Base-by-base conservation (phyloP, 208 protist genomes). In the Naegleria lovaniensis region DNA sequence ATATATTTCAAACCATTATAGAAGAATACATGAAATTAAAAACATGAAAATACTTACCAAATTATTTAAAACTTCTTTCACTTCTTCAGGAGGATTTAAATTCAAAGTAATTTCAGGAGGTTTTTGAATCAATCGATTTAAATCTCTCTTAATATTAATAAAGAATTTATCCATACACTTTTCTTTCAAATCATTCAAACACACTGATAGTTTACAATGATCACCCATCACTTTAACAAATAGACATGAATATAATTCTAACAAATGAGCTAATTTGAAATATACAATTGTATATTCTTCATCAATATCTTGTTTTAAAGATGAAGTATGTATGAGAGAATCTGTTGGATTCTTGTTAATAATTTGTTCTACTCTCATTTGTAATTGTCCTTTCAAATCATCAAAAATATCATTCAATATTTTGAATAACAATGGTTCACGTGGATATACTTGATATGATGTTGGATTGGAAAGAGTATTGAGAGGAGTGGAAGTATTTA, bases 331-430 rank as follows among this genome's bases (percentile, higher is more conserved):
- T 48, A 48, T 48, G 43, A 48, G 43, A 48, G 43, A 48, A 48
- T 48, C 43, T 48, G 43, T 48, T 48, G 1, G 43, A 48, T 48
- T 48, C 43, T 48, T 48, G 43, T 48, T 48, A 48, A 85, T 22
- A 41, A 85, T 40, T 41, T 85, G 83, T 25, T 40, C 36, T 4
- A 85, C 38, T 41, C 38, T 41, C 19, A 40, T 36, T 85, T 85
- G 13, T 36, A 85, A 85, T 19, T 85, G 83, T 41, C 29, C n/a
- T 36, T 41, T 85, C 16, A 85, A 41, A 16, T 43, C 83, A 19
- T 85, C 15, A 36, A 85, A 85, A 19, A 36, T 85, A 43, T 85
- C 83, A 85, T 85, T 41, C 29, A 85, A 41, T 40, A 85, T 41
- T 25, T 41, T 36, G 38, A 85, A 85, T 33, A 33, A 19, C 5